Base-by-base conservation (phyloP, 805 yeast species). In the Naumovozyma baii region DNA sequence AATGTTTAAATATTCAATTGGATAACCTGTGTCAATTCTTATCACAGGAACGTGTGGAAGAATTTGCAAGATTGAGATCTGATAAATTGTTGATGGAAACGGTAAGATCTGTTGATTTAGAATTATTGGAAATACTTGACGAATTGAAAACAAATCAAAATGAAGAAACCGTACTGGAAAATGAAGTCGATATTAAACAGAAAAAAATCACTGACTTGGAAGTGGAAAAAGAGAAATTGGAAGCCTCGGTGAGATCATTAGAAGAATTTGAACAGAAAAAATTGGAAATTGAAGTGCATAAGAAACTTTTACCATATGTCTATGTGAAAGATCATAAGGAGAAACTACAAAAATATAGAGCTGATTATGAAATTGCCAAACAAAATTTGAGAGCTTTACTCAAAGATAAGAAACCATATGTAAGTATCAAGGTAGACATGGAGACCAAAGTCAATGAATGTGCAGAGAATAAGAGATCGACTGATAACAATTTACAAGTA, bases 1-100 rank as follows among this genome's bases (percentile, higher is more conserved):
- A 61, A 16, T 53, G 54, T 2, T 70, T 77, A 45, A 83, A 83
- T 53, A 82, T 92, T 43, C 97, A 92, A 54, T 68, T 92, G 41
- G 94, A 86, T 55, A 92, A 90, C 56, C 67, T 90, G 37, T 88
- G 97, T 54, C 96, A 90, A 56, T 92, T 92, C 54, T 65, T 92
- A 40, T 95, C 98, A 0, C 99, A 92, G 57, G 97, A 90, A 51
- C 70, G 94, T 43, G 97, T 92, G 5, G 90, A 94, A 2, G 86
- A 84, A 47, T 92, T 92, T 66, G 94, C 96, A 0, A 74, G 80
- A 2, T 64, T 85, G 47, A 72, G 83, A 20, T 83, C 94, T 1
- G 87, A 83, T 45, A 76, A 77, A 43, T 63, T 90, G 7, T 66
- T 92, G 10, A 52, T 67, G 18, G 94, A 85, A 51, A 84, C 95